A percentile compares a stretch with the other conserved stretches of the same genome.
These are phyloP conservation scores for Solanum clarkiae DNA, from an alignment of 257 asterid genomes.

Conservation along the genomic window DNA sequence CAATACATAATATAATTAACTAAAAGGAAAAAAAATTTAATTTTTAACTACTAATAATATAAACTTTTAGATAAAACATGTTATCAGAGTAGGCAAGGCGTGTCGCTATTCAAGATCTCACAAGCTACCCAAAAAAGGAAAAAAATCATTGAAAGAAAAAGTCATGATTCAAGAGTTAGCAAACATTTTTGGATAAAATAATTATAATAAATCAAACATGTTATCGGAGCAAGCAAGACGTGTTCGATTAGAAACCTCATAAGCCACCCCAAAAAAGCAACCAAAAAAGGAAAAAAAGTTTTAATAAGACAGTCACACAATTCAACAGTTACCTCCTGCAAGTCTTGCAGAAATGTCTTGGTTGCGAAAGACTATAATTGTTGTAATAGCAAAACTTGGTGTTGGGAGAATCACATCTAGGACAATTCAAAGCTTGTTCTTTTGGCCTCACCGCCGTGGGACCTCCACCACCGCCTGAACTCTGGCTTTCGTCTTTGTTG, in stretches of 20 bases:
- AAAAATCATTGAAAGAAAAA: background rate
- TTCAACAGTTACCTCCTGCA: slow-evolving; percentile 34
- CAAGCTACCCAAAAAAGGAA: background rate
- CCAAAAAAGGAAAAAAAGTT: accelerated
- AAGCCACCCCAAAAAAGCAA: background rate
- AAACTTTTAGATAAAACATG: background rate
- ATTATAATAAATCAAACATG: background rate
- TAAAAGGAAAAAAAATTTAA: background rate
- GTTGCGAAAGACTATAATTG: slow-evolving; percentile 84
- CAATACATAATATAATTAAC: background rate
- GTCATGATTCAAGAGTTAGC: background rate
- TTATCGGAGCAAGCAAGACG: background rate
- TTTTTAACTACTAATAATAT: background rate
- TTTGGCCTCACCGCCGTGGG: slow-evolving; percentile 18
- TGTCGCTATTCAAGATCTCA: background rate
- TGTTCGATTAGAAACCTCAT: background rate
- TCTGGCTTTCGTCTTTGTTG: slow-evolving; percentile 24
- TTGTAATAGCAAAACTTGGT: slow-evolving; percentile 94
- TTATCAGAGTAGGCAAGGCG: background rate
- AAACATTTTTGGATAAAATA: background rate
- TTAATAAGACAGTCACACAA: background rate
- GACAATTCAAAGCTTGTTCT: slow-evolving; percentile 55
- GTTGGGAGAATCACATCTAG: slow-evolving; percentile 80
- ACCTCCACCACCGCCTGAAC: slow-evolving; percentile 22
- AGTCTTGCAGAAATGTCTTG: slow-evolving; percentile 92